Evolutionary conservation across 2,329 filamentous ascomycete genomes (phyloP), one percentile per base, ranked within the genome.

Genomic region (Sporothrix dimorphospora): DNA sequence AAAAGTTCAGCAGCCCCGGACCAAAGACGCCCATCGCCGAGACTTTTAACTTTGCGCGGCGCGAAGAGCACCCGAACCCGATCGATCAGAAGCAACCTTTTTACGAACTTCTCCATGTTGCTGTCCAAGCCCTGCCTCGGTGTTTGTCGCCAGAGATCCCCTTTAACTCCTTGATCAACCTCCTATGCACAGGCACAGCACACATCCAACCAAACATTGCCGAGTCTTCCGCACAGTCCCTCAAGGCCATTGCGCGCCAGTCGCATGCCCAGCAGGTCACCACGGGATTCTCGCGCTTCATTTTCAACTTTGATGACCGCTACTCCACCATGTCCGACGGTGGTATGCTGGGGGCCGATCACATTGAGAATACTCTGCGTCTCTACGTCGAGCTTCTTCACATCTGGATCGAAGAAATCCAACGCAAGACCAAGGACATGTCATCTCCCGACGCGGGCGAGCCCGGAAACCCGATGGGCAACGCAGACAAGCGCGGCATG

Each of bases 251-350:
- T 77, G 96, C 97, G 12, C 88, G 93, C 42, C 96, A 99, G 78
- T 93, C 92, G 8, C 92, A 97, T 81, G 94, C 96, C 0, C 94
- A 99, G 76, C 93, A 96, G 80, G 96, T 99, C 3, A 97, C 94
- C 0, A 97, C 97, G 81, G 95, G 96, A 0, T 99, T 99, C 81
- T 93, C 96, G 49, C 88, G 94, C 34, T 99, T 98, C 81, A 99
- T 99, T 70, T 99, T 99, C 83, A 97, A 96, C 76, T 99, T 98
- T 79, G 97, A 99, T 80, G 94, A 97, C 76, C 90, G 94, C 30
- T 99, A 99, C 80, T 94, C 95, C 0, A 98, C 96, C 42, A 98
- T 98, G 90, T 97, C 94, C 11, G 96, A 99, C 78, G 96, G 97
- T 42, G 96, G 96, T 2, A 96, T 99, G 91, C 89, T 99, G 30